phyloP scores from a whole-genome alignment of 192 early-diverging fungal genomes.

The Coemansia sp. region DNA sequence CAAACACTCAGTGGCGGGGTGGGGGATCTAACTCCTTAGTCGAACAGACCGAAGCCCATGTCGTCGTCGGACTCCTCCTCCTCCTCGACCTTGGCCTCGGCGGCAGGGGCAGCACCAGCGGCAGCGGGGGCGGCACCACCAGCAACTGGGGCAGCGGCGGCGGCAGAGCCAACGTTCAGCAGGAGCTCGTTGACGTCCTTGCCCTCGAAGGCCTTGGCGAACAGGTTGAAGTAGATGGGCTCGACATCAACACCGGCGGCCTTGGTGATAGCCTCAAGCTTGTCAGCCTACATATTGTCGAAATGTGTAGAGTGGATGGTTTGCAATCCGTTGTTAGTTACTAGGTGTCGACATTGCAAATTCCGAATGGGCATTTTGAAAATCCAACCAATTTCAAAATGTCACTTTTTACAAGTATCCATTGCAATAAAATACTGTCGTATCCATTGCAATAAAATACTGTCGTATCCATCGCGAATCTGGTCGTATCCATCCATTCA shows the following conservation, averaged over 20 bases:
- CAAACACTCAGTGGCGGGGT: neutral
- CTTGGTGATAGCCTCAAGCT: conserved; percentile 86
- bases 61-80: conserved; percentile 83
- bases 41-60: conserved; percentile 79
- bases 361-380: neutral
- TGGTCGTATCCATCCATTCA: conserved; percentile 11
- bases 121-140: conserved; percentile 48
- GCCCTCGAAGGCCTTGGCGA: conserved; percentile 97
- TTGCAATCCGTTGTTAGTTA: conserved; percentile 12
- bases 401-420: neutral
- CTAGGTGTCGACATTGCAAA: conserved; percentile 16
- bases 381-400: neutral
- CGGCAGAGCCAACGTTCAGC: conserved; percentile 79
- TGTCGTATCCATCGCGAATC: neutral
- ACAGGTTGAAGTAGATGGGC: conserved; percentile 92
- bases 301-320: neutral
- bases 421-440: neutral
- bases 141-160: conserved; percentile 57
- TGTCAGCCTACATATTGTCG: conserved; percentile 66
- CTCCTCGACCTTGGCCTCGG: conserved; percentile 57
- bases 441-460: neutral
- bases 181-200: conserved; percentile 88
- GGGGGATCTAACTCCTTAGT: conserved; percentile 33
- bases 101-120: conserved; percentile 48
- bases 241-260: conserved; percentile 88